phyloP scores from a whole-genome alignment of 352 stramenopile genomes.

The Globisporangium emineosum region DNA sequence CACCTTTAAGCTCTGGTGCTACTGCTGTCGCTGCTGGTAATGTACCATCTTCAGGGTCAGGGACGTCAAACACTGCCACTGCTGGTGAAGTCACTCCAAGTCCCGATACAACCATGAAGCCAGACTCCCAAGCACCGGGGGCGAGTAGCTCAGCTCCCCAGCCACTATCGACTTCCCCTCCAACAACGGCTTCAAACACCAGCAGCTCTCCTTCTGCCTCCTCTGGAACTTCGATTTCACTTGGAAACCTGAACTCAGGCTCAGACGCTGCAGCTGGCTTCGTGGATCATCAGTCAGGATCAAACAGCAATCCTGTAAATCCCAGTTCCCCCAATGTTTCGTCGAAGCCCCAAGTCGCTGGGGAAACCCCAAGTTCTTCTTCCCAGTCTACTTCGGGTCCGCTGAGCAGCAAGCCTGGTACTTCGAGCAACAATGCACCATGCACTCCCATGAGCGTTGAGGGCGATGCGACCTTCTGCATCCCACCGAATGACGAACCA shows the following conservation, averaged over 20 bases:
- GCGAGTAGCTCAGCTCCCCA: not conserved
- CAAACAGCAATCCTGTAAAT: not conserved
- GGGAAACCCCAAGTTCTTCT: not conserved
- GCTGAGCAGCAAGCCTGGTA: not conserved
- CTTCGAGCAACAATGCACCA: too few species aligned
- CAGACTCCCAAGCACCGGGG: not conserved
- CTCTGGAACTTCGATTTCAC: not conserved
- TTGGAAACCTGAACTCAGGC: not conserved
- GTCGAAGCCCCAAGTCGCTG: not conserved
- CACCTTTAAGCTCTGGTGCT: not conserved
- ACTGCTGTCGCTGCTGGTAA: not conserved
- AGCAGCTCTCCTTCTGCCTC: not conserved
- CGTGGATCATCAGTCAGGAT: not conserved
- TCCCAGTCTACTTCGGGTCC: not conserved
- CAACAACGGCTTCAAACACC: not conserved
- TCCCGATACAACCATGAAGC: not conserved
- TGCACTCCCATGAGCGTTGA: conserved; percentile 3
- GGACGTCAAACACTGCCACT: not conserved
- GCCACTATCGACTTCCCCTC: not conserved
- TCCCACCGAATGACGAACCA: not conserved
- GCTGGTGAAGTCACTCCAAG: not conserved
- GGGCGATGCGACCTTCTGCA: not conserved
- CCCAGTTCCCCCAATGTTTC: not conserved
- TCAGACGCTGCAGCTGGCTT: not conserved
- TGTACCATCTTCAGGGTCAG: not conserved